Conservation (phyloP, 768 basidiomycete species). For the Lepiota subincarnata region DNA sequence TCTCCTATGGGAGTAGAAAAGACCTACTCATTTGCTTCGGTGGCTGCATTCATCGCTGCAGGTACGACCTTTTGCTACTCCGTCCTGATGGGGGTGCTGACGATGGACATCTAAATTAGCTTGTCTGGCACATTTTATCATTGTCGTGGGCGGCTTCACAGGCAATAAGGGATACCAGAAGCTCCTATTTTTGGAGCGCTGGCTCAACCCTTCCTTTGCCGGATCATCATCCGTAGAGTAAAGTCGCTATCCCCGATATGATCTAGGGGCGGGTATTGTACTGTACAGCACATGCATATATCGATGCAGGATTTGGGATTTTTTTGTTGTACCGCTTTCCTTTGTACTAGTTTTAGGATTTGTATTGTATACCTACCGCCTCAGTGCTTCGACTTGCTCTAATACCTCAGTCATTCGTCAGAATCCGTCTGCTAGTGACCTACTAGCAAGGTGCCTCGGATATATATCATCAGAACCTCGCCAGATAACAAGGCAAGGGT, state of each 20-base stretch:
- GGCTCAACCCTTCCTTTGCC: conserved; percentile 24
- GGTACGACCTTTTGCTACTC: conserved; percentile 19
- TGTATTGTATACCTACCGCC: too few relatives aligned
- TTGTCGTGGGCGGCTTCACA: conserved; percentile 44
- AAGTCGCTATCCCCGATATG: not conserved
- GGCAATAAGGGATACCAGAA: conserved; percentile 44
- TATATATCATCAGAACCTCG: too few relatives aligned
- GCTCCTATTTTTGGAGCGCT: conserved; percentile 36
- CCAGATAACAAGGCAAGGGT: too few relatives aligned
- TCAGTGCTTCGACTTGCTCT: too few relatives aligned
- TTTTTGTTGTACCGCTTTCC: too few relatives aligned
- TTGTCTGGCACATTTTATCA: conserved; percentile 44
- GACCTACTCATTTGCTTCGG: conserved; percentile 29
- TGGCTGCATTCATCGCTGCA: conserved; percentile 32
- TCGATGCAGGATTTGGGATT: too few relatives aligned
- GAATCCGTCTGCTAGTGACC: too few relatives aligned
- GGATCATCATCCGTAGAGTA: conserved; percentile 5
- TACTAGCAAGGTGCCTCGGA: too few relatives aligned
- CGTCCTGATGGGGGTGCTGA: not conserved
- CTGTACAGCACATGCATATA: too few relatives aligned
- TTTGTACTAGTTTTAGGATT: too few relatives aligned
- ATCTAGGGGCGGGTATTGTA: too few relatives aligned
- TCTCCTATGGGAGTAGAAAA: conserved; percentile 13
- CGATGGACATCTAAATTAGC: conserved; percentile 29
- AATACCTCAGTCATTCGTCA: too few relatives aligned